Base-by-base conservation (phyloP, 768 basidiomycete genomes). In the Pholiota microspora region DNA sequence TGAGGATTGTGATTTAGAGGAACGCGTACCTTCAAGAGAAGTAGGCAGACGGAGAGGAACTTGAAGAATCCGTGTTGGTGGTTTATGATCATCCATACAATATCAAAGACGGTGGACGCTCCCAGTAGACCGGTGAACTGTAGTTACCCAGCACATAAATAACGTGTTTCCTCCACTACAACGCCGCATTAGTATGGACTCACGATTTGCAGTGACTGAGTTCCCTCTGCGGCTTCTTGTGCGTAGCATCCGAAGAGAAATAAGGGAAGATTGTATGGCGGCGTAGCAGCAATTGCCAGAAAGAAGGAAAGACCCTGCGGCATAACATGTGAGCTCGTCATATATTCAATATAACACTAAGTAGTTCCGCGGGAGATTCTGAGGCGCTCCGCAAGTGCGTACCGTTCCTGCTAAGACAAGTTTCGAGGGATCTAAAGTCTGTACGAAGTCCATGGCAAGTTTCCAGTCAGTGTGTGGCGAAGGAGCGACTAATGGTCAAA, bases 221-320 rank as follows among this genome's bases (percentile, higher is more conserved):
- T 60, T 0, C 82, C 82, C 46, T 91, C 89, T 7, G 73, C 71
- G 53, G 77, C 82, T 62, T 93, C 91, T 62, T 88, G 85, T 0
- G 79, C 84, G 67, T 90, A 85, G 1, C 74, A 71, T 0, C 92
- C 92, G 57, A 92, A 92, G 23, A 94, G 76, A 59, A 91, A 87
- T 49, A 94, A 75, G n/a, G 92, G 84, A 18, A 94, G 74, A 65
- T 94, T 94, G 68, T 94, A 94, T 1, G 76, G 65, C 1, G 90
- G 88, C 0, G 82, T 71, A 0, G 73, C 59, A 64, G 83, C 88
- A 4, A 85, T 75, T 40, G 75, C 74, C 42, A 81, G 71, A 44
- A 77, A 46, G 58, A 89, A 85, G 12, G 89, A 84, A 24, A 92
- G 69, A 24, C 70, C 75, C 89, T 91, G 46, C 28, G 44, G 18